Evolutionary conservation across 2,329 filamentous ascomycete species (phyloP), one percentile per base, ranked within the genome.

Genomic region (Alternaria triticimaculans): DNA sequence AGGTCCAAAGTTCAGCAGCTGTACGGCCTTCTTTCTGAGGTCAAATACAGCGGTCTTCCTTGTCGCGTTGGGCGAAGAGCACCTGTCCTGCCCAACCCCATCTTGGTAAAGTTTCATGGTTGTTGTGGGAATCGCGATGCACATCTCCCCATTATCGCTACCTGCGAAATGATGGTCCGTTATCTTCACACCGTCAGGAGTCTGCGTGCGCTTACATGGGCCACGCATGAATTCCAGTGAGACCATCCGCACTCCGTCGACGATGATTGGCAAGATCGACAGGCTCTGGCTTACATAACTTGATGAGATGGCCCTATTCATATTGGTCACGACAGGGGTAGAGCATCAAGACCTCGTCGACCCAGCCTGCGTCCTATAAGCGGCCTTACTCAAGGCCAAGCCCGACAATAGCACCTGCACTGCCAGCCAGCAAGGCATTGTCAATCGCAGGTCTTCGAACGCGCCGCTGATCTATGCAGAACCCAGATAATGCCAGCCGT

Each of bases 261-360:
- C 5, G 50, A 53, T 37, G 20, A 53, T 41, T 53, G 30, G 49
- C 49, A 41, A 53, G 49, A 59, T 43, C 28, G 33, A 55, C 28
- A 60, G n/a, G 21, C 28, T 45, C 33, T 61, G 28, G 53, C 61
- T 57, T 61, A 30, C 60, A 54, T 45, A 46, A 50, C n/a, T 54
- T 41, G 44, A 61, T 59, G 55, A 41, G 30, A 44, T 28, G 46
- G 45, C 48, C 50, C 45, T 58, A 51, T 41, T 58, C 21, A 50
- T 55, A 65, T 63, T 63, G 46, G 56, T 58, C 48, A 45, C 33
- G 26, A 30, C 60, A 61, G 51, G 67, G 55, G 25, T 65, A 50
- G 37, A 44, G 43, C 26, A 28, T 44, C 18, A 45, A 45, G 23
- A 45, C 41, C 25, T 56, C 20, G 41, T 56, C 15, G n/a, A 56